Conservation (phyloP, 2,329 filamentous ascomycete species). For the Talaromyces sp. region DNA sequence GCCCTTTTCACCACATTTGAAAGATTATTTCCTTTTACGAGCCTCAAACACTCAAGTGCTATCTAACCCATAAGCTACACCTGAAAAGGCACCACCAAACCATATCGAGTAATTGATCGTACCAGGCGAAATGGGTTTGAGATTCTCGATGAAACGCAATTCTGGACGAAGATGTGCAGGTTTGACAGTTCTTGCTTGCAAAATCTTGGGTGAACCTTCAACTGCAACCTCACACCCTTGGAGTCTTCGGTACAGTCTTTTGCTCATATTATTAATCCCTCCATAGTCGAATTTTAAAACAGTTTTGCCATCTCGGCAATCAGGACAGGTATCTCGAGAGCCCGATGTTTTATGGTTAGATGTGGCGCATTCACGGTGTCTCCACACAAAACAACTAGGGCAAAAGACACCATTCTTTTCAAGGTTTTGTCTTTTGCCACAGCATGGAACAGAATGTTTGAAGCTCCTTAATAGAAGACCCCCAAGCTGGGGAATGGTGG, state of each 20-base stretch:
- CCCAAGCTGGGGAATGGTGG: conserved; percentile 17
- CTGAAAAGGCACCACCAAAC: neutral
- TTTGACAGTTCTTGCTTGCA: conserved; percentile 15
- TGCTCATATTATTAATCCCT: conserved; percentile 14
- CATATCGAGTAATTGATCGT: conserved; percentile 10
- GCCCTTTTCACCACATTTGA: too few species aligned
- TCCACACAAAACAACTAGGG: neutral
- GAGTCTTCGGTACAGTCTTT: conserved; percentile 5
- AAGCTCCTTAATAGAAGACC: neutral
- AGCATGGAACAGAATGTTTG: neutral
- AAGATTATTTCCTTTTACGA: too few species aligned
- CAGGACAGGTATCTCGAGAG: neutral
- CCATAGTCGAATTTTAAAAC: conserved; percentile 12
- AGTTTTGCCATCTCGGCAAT: neutral
- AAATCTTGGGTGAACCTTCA: conserved; percentile 1
- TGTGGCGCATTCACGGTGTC: neutral
- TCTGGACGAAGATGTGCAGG: conserved; percentile 16
- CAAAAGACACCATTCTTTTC: neutral
- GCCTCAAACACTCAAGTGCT: too few species aligned
- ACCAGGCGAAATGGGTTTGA: conserved; percentile 8
- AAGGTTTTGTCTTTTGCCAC: neutral
- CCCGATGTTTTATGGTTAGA: neutral
- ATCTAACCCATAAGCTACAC: conserved; percentile 3
- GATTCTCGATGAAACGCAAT: conserved; percentile 14
- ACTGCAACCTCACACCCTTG: conserved; percentile 11